phyloP scores from a whole-genome alignment of 345 rosid species.

The Salix suchowensis region DNA sequence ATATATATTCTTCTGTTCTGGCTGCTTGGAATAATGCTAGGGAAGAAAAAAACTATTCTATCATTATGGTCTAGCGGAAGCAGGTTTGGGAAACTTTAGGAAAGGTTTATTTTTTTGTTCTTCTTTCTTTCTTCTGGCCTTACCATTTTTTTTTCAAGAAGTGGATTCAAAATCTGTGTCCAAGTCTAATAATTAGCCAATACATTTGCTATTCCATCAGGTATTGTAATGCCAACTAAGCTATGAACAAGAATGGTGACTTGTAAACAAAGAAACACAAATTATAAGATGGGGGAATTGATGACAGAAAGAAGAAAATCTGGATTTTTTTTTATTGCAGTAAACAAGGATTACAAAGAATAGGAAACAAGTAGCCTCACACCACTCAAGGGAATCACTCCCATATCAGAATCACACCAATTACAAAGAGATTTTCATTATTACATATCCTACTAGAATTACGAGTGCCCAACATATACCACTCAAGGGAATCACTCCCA shows the following conservation, averaged over 20 bases:
- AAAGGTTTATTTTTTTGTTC: not conserved
- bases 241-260: no score
- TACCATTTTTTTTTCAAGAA: not conserved
- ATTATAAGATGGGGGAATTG: not conserved
- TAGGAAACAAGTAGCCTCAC: not conserved
- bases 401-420: not conserved
- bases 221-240: no score
- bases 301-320: not conserved
- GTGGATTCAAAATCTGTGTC: not conserved
- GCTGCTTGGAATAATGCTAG: not conserved
- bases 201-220: not conserved
- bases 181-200: not conserved
- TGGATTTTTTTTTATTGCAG: not conserved
- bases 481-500: not conserved
- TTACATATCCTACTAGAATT: no score
- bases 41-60: not conserved
- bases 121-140: not conserved
- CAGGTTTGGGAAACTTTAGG: not conserved
- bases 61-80: not conserved
- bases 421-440: not conserved
- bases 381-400: not conserved
- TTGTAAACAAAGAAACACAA: no score
- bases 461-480: no score
- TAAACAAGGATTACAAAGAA: not conserved
- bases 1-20: not conserved